Evolutionary conservation across 2,329 filamentous ascomycete genomes (phyloP).

Genomic region (Rugonectria rugulosa): DNA sequence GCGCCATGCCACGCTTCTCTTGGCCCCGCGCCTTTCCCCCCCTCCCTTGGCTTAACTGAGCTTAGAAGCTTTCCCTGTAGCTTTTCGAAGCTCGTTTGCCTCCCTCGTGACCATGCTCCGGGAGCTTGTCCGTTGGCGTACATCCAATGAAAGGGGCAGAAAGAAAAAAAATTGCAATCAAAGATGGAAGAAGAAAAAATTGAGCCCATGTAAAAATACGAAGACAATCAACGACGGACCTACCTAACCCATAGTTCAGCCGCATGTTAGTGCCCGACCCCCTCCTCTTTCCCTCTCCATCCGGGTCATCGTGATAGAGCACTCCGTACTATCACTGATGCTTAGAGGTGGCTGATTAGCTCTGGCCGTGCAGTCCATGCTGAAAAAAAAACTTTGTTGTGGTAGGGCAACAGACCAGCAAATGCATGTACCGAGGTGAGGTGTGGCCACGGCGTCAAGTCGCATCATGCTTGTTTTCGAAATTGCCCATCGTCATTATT

Average conservation of each 20-base stretch:
- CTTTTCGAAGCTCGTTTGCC: constrained; percentile 19
- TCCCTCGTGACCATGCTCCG: constrained; percentile 16
- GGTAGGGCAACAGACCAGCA: constrained; percentile 9
- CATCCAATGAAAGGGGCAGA: constrained; percentile 5
- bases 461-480: constrained; percentile 14
- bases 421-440: constrained; percentile 12
- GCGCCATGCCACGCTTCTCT: constrained; percentile 10
- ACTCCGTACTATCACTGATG: constrained; percentile 14
- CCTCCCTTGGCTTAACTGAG: constrained; percentile 16
- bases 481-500: constrained; percentile 36
- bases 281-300: neutral
- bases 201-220: neutral
- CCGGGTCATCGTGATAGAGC: constrained; percentile 9
- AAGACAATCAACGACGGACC: constrained; percentile 1
- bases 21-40: constrained; percentile 9
- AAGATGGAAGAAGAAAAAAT: neutral
- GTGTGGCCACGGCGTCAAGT: neutral
- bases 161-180: constrained; percentile 8
- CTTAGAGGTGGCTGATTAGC: constrained; percentile 16
- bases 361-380: constrained; percentile 20
- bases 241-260: constrained; percentile 16
- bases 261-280: constrained; percentile 20
- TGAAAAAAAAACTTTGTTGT: constrained; percentile 10
- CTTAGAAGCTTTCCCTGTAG: constrained; percentile 18
- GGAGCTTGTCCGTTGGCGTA: constrained; percentile 4